phyloP scores from a whole-genome alignment of 1,284 basidiomycete species.

The Ustilago crameri region DNA sequence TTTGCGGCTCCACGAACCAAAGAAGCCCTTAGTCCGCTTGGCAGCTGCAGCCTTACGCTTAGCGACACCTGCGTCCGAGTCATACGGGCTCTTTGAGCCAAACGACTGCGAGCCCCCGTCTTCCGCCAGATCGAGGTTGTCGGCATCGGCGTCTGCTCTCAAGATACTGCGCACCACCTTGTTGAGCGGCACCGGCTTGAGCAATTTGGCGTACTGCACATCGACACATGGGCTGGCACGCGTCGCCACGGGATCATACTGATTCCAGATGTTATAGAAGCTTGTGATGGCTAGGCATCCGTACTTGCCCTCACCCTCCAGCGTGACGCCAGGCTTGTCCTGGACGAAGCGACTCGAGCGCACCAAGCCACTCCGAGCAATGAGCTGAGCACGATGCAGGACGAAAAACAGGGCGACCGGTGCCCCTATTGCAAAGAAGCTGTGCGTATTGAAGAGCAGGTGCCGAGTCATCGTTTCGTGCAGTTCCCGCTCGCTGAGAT shows the following conservation, averaged over 20 bases:
- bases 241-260: conserved; percentile 72
- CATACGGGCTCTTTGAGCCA: conserved; percentile 20
- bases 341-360: conserved; percentile 71
- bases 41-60: conserved; percentile 36
- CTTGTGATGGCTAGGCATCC: conserved; percentile 72
- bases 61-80: conserved; percentile 24
- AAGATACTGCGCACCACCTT: conserved; percentile 41
- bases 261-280: conserved; percentile 72
- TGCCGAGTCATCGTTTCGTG: conserved; percentile 24
- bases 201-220: conserved; percentile 56
- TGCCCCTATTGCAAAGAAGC: conserved; percentile 72
- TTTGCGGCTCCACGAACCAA: conserved; percentile 34
- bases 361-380: conserved; percentile 71
- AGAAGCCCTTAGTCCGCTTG: conserved; percentile 35
- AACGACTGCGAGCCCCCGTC: conserved; percentile 39
- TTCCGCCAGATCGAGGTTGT: conserved; percentile 36
- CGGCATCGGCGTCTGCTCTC: conserved; percentile 26
- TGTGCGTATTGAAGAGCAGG: conserved; percentile 70
- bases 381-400: conserved; percentile 72
- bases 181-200: conserved; percentile 43
- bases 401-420: conserved; percentile 73
- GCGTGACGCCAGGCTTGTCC: conserved; percentile 61
- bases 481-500: conserved; percentile 16
- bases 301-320: conserved; percentile 71
- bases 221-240: conserved; percentile 69